Conservation (phyloP, 257 asterid species). For the Solanum pimpinellifolium region DNA sequence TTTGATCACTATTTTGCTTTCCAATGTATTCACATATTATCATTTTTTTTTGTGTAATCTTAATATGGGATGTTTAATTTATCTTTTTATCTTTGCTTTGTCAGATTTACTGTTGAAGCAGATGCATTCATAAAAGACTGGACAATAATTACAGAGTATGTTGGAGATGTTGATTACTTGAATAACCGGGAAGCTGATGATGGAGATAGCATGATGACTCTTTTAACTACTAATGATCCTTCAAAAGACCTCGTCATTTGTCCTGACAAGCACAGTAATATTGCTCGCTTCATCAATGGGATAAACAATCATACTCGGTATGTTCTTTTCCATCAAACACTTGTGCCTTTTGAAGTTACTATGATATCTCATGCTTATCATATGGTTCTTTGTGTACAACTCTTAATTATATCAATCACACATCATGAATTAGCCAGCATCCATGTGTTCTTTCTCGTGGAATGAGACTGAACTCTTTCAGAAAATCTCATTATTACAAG, state of each 20-base stretch:
- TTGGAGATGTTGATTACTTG: conserved; percentile 85
- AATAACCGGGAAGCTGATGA: conserved; percentile 57
- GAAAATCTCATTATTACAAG: background rate
- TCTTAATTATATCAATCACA: background rate
- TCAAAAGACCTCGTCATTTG: conserved; percentile 70
- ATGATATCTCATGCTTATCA: background rate
- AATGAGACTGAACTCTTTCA: background rate
- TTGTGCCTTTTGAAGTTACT: background rate
- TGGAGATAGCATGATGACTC: conserved; percentile 98
- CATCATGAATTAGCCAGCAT: background rate
- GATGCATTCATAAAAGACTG: conserved; percentile 61
- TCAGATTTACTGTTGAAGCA: conserved; percentile 90
- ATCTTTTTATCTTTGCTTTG: background rate
- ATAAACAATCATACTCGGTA: conserved; percentile 85
- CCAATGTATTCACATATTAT: background rate
- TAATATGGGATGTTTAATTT: background rate
- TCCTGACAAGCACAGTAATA: conserved; percentile 77
- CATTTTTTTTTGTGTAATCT: background rate
- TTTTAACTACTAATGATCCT: conserved; percentile 53
- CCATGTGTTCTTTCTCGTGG: background rate
- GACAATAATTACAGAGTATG: conserved; percentile 87
- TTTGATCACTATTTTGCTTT: background rate
- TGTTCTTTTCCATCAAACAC: conserved; percentile 6
- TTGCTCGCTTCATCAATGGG: conserved; percentile 89
- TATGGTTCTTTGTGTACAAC: background rate